Base-by-base conservation (phyloP, 768 basidiomycete genomes). In the Mycena amicta region DNA sequence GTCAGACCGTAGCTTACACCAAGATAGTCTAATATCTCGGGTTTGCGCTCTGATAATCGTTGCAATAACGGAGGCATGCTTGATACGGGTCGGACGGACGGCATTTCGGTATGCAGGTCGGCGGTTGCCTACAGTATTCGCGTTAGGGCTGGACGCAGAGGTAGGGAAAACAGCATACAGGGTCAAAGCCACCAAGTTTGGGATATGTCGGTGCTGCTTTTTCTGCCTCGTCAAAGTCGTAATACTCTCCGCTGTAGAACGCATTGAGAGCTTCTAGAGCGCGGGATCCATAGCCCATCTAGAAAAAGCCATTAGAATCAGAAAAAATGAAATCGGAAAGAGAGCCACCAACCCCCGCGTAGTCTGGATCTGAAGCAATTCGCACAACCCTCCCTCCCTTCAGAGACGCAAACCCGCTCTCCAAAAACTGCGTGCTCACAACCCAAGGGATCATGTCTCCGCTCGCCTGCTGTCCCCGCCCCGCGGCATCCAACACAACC, bases 391-490 rank as follows among this genome's bases (percentile, higher is more conserved):
- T 78, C 5, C 91, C 96, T 0, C 97, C 97, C 39, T 92, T 94
- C 62, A 99, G 75, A 74, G 84, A 79, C 5, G 93, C 96, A 73
- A 99, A 99, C 70, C 91, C 89, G 64, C 83, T 89, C 72, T 99
- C 97, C 77, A 97, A 94, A 80, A 92, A 99, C 78, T 98, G 87
- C 71, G 95, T 93, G 43, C 92, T 87, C 46, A 99, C 78, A 25
- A 97, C 78, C 96, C 97, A 99, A 0, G 97, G 97, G 58, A 99
- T 97, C 86, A 99, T 87, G 75, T 99, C 97, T 1, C 97, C 97
- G 0, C 93, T 90, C 2, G 91, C 89, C 55, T 93, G 82, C 68
- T 89, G 77, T 13, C 96, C 96, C 41, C 94, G 81, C 29, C 87
- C 84, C 15, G 98, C 69, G 26, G 91, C 90, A 58, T 95, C 94